These are phyloP conservation scores for Solanum paucissectum DNA, from an alignment of 257 asterid species.

Conservation along the genomic window DNA sequence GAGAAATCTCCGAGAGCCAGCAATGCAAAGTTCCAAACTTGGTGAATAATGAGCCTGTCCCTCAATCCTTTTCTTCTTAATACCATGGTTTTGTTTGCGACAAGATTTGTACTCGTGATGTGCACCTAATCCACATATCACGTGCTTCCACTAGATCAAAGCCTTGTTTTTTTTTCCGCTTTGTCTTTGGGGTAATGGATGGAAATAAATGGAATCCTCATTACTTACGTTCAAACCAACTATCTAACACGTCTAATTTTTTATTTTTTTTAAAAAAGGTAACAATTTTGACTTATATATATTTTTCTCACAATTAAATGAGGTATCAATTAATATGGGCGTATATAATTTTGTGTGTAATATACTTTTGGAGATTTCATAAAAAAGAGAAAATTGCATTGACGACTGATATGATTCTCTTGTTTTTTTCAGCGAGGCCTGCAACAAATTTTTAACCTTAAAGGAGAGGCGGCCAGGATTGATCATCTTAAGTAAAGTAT, in stretches of 20 bases:
- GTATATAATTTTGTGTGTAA: background rate
- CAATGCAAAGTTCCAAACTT: background rate
- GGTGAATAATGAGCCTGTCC: background rate
- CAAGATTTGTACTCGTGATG: background rate
- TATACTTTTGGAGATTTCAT: background rate
- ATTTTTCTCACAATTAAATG: background rate
- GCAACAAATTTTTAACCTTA: constrained; percentile 52
- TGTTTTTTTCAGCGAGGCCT: constrained; percentile 61
- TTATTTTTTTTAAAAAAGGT: background rate
- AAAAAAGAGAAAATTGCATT: background rate
- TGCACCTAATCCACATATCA: background rate
- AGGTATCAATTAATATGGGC: background rate
- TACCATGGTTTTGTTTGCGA: background rate
- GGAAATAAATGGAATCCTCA: background rate
- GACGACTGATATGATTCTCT: background rate
- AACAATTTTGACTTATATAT: background rate
- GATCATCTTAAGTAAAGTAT: constrained; percentile 37
- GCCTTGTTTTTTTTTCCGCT: no score
- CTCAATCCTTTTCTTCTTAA: background rate
- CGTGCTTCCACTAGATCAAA: background rate
- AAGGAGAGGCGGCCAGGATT: constrained; percentile 53
- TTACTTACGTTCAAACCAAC: background rate
- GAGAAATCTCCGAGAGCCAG: background rate
- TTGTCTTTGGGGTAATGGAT: background rate
- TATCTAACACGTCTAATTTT: background rate